A percentile compares a stretch with the other conserved stretches of the same genome.
Conservation (phyloP, 495 filamentous ascomycete genomes). For the Barbatosphaeria neglecta region DNA sequence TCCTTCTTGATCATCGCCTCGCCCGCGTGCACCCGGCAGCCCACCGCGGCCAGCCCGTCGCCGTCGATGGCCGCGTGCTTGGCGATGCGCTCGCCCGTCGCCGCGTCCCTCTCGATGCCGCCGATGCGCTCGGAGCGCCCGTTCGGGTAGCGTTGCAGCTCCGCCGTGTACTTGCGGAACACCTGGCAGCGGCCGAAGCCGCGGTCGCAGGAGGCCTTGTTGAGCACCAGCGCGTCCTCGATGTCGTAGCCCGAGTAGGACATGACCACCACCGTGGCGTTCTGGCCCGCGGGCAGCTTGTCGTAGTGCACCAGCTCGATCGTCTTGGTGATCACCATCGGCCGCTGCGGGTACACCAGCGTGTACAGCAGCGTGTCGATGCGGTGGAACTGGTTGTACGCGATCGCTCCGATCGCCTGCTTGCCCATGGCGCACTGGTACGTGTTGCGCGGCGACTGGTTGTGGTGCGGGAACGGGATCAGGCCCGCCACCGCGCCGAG, state of each 20-base stretch:
- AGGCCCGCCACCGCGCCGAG: constrained; percentile 94
- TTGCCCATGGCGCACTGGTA: constrained; percentile 99
- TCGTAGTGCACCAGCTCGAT: constrained; percentile 97
- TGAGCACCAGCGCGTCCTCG: constrained; percentile 92
- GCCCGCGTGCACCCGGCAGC: constrained; percentile 56
- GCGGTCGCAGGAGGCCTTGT: constrained; percentile 87
- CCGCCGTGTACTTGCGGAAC: constrained; percentile 73
- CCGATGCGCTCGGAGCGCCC: constrained; percentile 63
- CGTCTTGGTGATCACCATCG: constrained; percentile 91
- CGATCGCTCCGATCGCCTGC: constrained; percentile 96
- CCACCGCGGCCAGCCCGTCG: constrained; percentile 78
- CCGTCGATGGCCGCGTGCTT: constrained; percentile 64
- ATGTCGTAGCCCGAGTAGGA: constrained; percentile 99
- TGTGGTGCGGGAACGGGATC: constrained; percentile 98
- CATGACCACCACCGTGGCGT: constrained; percentile 96
- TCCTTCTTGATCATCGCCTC: constrained; percentile 85
- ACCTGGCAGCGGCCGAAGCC: constrained; percentile 96
- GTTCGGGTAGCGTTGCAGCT: constrained; percentile 71
- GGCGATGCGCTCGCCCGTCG: constrained; percentile 38
- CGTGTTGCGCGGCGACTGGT: constrained; percentile 96
- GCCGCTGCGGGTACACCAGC: constrained; percentile 95
- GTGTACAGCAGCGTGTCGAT: constrained; percentile 94
- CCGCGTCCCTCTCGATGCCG: constrained; percentile 45
- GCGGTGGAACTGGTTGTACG: constrained; percentile 89
- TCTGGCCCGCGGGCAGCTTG: constrained; percentile 92